Base-by-base conservation (phyloP, 1,284 basidiomycete species). In the Ceratorhiza oryzae-sativae region DNA sequence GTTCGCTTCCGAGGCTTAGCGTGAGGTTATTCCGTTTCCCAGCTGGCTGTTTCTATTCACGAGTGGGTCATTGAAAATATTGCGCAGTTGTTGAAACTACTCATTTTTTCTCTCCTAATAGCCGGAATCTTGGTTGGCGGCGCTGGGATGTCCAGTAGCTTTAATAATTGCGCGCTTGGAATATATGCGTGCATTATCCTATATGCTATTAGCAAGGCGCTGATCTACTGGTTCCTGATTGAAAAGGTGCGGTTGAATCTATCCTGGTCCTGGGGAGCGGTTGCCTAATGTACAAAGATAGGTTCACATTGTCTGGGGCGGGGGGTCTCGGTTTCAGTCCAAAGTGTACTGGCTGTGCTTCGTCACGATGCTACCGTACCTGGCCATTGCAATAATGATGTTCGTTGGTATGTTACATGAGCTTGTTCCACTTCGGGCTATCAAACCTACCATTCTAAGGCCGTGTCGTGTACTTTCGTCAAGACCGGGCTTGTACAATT, bases 401-500 rank as follows among this genome's bases (percentile, higher is more conserved):
- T 76, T 82, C 53, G 60, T 79, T 20, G 81, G 82, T 80, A 58
- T 5, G 73, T 6, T 13, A 39, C 36, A n/a, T 25, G 12, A n/a
- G 8, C 23, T 25, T 49, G 15, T 5, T 49, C 18, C 46, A 8
- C 46, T n/a, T 39, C 6, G 6, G n/a, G 6, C 8, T n/a, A 49
- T 9, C 46, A 8, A n/a, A 6, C n/a, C 46, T n/a, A n/a, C 6
- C n/a, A 39, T 6, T 48, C 25, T 30, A 63, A 82, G 82, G 80
- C 1, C 80, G 82, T 2, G 78, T 83, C 18, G 75, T 81, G 3
- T 77, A 77, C 32, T 79, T 83, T 56, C 55, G 78, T 2, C 65
- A 75, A 0, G 80, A 82, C 42, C 81, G 80, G 4, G 77, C 77
- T 0, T 86, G 85, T 73, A 76, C 83, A n/a, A 86, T 85, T 30